A percentile compares a stretch with the other conserved stretches of the same genome.
These are phyloP conservation scores for Aureobasidium sp. DNA, from an alignment of 2,329 filamentous ascomycete species.

Conservation along the genomic window DNA sequence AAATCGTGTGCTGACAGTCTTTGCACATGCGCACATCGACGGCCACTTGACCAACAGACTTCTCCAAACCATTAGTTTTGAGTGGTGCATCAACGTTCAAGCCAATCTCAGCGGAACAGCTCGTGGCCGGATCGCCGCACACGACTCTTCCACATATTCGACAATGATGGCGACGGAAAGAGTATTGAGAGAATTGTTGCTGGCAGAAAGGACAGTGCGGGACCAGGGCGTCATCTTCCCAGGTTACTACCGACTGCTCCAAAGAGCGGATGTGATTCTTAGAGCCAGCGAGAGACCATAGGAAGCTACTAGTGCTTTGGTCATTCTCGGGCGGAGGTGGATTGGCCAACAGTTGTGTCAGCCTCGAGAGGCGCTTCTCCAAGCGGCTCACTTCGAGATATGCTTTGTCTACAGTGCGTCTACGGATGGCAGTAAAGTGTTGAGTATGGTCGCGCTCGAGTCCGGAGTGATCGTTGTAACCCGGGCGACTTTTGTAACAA, in stretches of 20 bases:
- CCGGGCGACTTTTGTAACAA: conserved; percentile 94
- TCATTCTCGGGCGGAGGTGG: conserved; percentile 58
- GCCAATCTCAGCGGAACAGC: conserved; percentile 76
- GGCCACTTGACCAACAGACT: conserved; percentile 50
- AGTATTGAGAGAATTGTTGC: conserved; percentile 90
- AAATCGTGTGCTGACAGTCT: conserved; percentile 69
- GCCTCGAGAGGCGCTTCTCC: conserved; percentile 83
- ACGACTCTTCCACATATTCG: conserved; percentile 89
- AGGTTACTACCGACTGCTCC: conserved; percentile 88
- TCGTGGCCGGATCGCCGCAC: conserved; percentile 78
- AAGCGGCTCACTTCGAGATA: conserved; percentile 82
- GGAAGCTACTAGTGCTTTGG: conserved; percentile 41
- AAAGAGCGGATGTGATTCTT: conserved; percentile 66
- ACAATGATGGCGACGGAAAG: conserved; percentile 90
- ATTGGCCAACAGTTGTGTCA: conserved; percentile 76
- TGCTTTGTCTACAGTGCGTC: conserved; percentile 73
- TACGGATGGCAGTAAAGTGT: conserved; percentile 63
- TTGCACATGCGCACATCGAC: conserved; percentile 88
- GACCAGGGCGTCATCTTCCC: conserved; percentile 86
- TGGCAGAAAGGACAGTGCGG: conserved; percentile 85
- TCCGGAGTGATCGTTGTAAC: conserved; percentile 73
- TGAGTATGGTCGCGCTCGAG: conserved; percentile 63
- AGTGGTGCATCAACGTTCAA: conserved; percentile 60
- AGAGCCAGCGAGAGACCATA: conserved; percentile 49
- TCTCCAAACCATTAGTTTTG: conserved; percentile 32